Conservation (phyloP, 768 basidiomycete genomes). For the Suillus occidentalis region DNA sequence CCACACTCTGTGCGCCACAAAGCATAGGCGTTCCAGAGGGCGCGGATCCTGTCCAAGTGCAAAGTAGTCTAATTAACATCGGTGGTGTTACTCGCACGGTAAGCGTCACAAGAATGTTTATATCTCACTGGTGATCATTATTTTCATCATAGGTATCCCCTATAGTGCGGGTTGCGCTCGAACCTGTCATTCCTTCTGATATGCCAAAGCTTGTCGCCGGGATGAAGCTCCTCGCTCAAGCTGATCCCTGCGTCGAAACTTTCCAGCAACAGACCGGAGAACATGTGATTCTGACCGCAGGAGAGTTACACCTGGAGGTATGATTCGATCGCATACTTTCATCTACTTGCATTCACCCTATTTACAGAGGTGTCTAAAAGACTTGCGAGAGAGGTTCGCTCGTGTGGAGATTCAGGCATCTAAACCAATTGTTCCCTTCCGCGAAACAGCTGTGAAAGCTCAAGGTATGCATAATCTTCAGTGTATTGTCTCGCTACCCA, state of each 20-base stretch:
- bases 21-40: constrained; percentile 41
- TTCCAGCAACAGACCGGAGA: constrained; percentile 98
- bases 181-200: constrained; percentile 79
- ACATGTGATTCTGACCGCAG: constrained; percentile 94
- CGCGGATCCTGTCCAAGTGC: constrained; percentile 33
- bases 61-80: constrained; percentile 72
- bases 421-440: constrained; percentile 95
- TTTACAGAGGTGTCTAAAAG: constrained; percentile 86
- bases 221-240: constrained; percentile 85
- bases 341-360: neutral
- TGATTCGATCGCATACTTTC: constrained; percentile 13
- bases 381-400: constrained; percentile 94
- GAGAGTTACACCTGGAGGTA: constrained; percentile 95
- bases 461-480: constrained; percentile 46
- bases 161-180: constrained; percentile 93
- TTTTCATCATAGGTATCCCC: constrained; percentile 61
- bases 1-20: constrained; percentile 78
- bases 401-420: constrained; percentile 91
- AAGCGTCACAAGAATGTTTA: neutral
- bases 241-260: constrained; percentile 96
- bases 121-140: neutral
- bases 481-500: constrained; percentile 3
- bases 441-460: constrained; percentile 88
- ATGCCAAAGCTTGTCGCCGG: constrained; percentile 89
- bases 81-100: constrained; percentile 58